Base-by-base conservation (phyloP, 129 eudicot species). In the Flaveria robusta region DNA sequence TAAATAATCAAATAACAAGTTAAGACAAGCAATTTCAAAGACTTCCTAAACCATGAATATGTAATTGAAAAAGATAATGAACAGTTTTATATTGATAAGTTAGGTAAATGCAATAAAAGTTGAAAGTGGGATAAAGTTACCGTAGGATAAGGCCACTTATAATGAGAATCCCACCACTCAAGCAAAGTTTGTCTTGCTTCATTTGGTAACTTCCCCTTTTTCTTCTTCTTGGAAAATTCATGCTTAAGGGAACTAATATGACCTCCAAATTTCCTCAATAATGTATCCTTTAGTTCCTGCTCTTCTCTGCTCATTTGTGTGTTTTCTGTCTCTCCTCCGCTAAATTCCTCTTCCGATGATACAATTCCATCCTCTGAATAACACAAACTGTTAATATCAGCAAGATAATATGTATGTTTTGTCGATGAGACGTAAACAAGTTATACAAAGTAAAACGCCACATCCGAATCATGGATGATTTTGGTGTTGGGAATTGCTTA, bases 131-230 rank as follows among this genome's bases (percentile, higher is more conserved):
- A 11, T 65, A 5, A 51, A 67, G 86, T 77, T 72, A 93, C 98
- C 50, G 98, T 94, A 26, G 98, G 98, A 50, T 94, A 94, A 14
- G 98, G 98, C 98, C 98, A 94, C 75, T 89, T 94, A 37, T 81
- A 80, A 83, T 94, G 98, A 39, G 80, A 70, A 82, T 91, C 91
- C 98, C 98, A 94, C 98, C 98, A 94, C 76, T 91, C 87, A 49
- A 94, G 88, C 51, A 94, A 68, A 55, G 82, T 66, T 74, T 94
- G 96, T 66, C 97, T 87, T 1, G 97, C 93, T 65, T 88, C 97
- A 71, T 88, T 91, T 5, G 98, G 98, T 13, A 94, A 90, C 86
- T 91, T 91, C 27, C 95, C 92, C 83, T 88, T 91, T 88, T 88
- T 91, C 79, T 88, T 88, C 85, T 91, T 91, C 80, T 91, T 91